Conservation (phyloP, 768 basidiomycete species). For the Rhodosporidiobolus odoratus region DNA sequence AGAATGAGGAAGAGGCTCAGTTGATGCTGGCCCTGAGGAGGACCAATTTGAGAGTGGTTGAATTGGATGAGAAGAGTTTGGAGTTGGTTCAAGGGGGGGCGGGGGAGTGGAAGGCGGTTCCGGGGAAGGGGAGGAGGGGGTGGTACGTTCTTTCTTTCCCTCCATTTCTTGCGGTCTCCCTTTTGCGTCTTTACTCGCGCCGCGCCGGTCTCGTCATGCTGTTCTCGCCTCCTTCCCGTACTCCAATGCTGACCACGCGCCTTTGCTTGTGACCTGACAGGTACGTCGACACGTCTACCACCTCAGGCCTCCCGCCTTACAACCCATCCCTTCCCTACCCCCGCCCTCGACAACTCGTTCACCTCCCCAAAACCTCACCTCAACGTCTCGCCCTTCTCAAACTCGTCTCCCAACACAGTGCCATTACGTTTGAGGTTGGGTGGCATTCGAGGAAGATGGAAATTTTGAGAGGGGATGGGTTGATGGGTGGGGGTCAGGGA, state of each 20-base stretch:
- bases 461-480: constrained; percentile 82
- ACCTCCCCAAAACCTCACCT: constrained; percentile 60
- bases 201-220: background rate
- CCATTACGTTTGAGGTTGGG: constrained; percentile 83
- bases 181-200: too few species aligned
- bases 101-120: constrained; percentile 79
- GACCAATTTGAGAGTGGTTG: constrained; percentile 78
- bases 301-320: constrained; percentile 33
- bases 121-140: constrained; percentile 84
- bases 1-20: constrained; percentile 38
- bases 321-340: constrained; percentile 8
- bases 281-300: constrained; percentile 51
- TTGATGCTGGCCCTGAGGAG: constrained; percentile 50
- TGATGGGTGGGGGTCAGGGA: constrained; percentile 68
- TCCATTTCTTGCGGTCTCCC: background rate
- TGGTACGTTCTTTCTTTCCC: constrained; percentile 61
- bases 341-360: constrained; percentile 42
- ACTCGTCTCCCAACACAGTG: constrained; percentile 72
- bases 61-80: constrained; percentile 68
- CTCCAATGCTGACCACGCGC: background rate
- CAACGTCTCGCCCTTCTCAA: constrained; percentile 65
- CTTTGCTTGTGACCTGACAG: constrained; percentile 19
- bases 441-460: constrained; percentile 98
- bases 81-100: constrained; percentile 69
- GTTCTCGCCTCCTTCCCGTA: background rate